Evolutionary conservation across 768 basidiomycete genomes (phyloP), one percentile per base, ranked within the genome.

Genomic region (Boletus reticulatus): DNA sequence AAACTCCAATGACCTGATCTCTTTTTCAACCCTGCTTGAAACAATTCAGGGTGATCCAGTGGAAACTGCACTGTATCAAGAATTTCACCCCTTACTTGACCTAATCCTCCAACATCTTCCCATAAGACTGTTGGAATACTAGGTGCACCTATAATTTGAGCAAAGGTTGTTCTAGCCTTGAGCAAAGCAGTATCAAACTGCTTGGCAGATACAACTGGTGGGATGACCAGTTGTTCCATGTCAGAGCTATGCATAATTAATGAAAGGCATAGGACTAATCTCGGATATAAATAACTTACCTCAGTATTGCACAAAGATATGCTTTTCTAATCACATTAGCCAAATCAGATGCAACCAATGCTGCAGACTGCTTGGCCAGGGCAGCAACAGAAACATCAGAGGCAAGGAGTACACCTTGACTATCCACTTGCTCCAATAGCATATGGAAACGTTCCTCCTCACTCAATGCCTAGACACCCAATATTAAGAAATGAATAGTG

Each of bases 31-130:
- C 95, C 96, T 48, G 88, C 85, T 1, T 87, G 80, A 72, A 98
- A 98, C 0, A 98, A 69, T 60, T 97, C 94, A 9, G 94, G 93
- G 67, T 90, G 84, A 45, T 94, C 89, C 19, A 98, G 72, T 1
- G 95, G 95, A 4, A 98, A 76, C 65, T 97, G 94, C 43, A 98
- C 91, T 19, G 95, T 99, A 65, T 99, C 96, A 55, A 98, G 75
- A 51, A 99, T 98, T 62, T 98, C 96, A 37, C 83, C 72, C 69
- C 98, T 98, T 55, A 97, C 92, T 56, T 79, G 75, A 3, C 84
- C 86, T 12, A 99, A 75, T 5, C 97, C 97, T 27, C 97, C 97
- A 13, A 99, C 89, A 68, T 99, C 97, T 69, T 98, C 94, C 97
- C 97, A 99, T 0, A 88, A 82, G 1, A 99, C 94, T 59, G 80